These are phyloP conservation scores for Saraca asoca DNA, from an alignment of 331 rosid genomes.

Conservation along the genomic window DNA sequence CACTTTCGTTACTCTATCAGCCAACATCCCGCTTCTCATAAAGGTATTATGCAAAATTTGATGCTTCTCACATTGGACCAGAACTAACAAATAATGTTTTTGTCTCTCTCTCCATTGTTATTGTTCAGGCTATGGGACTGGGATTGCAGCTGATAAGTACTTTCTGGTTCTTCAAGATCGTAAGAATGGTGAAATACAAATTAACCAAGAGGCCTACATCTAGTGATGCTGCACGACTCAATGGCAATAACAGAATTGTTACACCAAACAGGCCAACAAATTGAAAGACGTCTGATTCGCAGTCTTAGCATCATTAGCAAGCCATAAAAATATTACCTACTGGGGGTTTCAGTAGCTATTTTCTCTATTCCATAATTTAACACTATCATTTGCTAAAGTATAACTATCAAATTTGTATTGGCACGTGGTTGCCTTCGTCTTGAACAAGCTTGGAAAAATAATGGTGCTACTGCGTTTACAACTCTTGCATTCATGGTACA, in stretches of 20 bases:
- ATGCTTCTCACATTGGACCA: too few species aligned
- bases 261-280: conserved; percentile 29
- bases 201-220: conserved; percentile 44
- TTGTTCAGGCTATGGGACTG: conserved; percentile 67
- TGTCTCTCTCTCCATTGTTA: background rate
- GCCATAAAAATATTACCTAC: too few species aligned
- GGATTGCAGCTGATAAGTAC: conserved; percentile 83
- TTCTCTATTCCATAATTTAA: too few species aligned
- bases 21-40: conserved; percentile 66
- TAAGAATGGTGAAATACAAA: conserved; percentile 71
- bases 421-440: too few species aligned
- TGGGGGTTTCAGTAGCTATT: too few species aligned
- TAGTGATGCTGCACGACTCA: background rate
- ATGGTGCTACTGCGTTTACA: too few species aligned
- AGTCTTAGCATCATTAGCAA: background rate
- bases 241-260: background rate
- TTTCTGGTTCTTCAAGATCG: conserved; percentile 92
- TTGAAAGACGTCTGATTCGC: background rate
- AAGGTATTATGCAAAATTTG: conserved; percentile 47
- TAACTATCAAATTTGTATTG: too few species aligned
- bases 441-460: too few species aligned
- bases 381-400: too few species aligned
- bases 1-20: conserved; percentile 55
- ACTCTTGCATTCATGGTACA: too few species aligned
- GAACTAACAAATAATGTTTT: background rate